Percentiles rank a stretch among this genome's conserved stretches.
These are phyloP conservation scores for Chytriomyces confervae DNA, from an alignment of 192 early-diverging fungal species.

Conservation along the genomic window DNA sequence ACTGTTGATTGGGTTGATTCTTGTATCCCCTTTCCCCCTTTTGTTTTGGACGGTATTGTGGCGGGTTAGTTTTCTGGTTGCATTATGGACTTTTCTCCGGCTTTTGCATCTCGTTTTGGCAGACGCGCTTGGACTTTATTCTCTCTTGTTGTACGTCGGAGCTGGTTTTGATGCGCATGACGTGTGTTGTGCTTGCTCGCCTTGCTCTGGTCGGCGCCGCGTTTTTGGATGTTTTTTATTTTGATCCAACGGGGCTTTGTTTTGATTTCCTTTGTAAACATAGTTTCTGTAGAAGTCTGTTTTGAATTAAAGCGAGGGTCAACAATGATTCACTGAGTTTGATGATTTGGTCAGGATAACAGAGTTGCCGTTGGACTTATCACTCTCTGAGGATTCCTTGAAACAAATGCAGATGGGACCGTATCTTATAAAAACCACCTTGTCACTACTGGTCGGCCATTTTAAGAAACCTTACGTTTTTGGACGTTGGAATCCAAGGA, in stretches of 20 bases:
- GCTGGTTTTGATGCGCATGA: not conserved
- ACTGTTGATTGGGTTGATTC: not conserved
- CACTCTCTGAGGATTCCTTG: no score
- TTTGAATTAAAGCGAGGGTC: not conserved
- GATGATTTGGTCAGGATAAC: no score
- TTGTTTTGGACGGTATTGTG: not conserved
- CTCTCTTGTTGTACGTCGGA: not conserved
- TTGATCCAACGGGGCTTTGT: not conserved
- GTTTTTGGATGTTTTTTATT: not conserved
- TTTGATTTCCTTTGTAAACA: not conserved
- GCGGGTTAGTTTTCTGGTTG: conserved; percentile 7
- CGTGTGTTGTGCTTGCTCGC: not conserved
- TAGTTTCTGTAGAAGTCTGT: not conserved
- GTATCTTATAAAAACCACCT: no score
- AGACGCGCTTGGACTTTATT: not conserved
- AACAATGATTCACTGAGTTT: no score
- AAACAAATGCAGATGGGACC: no score
- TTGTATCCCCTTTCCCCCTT: not conserved
- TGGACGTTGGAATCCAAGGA: no score
- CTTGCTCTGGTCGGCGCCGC: not conserved
- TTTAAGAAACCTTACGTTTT: no score
- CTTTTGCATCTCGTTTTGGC: not conserved
- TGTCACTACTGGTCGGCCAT: no score
- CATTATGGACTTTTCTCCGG: conserved; percentile 26
- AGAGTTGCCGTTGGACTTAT: no score